Evolutionary conservation across 2,329 filamentous ascomycete species (phyloP), one percentile per base, ranked within the genome.

Genomic region (Whalleya microplaca): DNA sequence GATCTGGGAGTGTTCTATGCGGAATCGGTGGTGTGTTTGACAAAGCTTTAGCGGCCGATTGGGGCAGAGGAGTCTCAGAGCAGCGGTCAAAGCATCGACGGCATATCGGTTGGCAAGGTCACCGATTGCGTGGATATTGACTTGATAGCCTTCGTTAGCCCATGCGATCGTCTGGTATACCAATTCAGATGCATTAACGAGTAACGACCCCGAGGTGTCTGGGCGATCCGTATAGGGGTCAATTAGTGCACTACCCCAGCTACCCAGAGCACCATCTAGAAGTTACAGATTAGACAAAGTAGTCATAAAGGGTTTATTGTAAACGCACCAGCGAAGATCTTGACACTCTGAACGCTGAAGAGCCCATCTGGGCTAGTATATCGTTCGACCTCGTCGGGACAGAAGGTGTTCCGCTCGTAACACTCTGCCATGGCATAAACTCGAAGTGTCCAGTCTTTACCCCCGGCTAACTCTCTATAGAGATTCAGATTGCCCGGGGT

Each of bases 121-220:
- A 8, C 88, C 88, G 55, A 90, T 90, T 46, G 87, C 87, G 69
- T 90, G 88, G 57, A 90, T 87, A 66, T 88, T 88, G 53, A 90
- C 86, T 67, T 90, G 87, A 64, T 80, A 90, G 12, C 84, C 85
- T 37, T 77, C 78, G 2, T 72, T 72, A 16, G 85, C 81, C 87
- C 87, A 91, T 23, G 80, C 71, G 10, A 72, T 73, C 2, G 86
- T 77, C 9, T 88, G 73, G 5, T 74, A 68, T 0, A 78, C 79
- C 50, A 90, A 75, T 2, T 80, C 78, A 0, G 81, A 82, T n/a
- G 82, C 80, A 67, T 88, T 87, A 51, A 89, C 83, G 29, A 90
- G 79, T 48, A 90, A 82, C 0, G 85, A 88, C 12, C 88, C 88
- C 0, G 79, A 82, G 0, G 80, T 84, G 55, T 80, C 80, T 1